Conservation (phyloP, 257 asterid genomes). For the Agastache rugosa region DNA sequence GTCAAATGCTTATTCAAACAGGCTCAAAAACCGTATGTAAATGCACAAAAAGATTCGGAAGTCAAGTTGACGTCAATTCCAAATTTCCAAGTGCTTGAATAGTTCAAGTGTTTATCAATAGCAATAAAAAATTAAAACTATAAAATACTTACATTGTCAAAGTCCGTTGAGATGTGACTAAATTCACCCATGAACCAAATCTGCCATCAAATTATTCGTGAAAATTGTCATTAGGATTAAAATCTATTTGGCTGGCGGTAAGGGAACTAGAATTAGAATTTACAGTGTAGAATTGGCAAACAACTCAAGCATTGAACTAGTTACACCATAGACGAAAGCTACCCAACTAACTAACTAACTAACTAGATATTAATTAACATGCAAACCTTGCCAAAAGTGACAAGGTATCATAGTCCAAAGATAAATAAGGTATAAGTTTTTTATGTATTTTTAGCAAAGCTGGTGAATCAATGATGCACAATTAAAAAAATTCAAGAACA, state of each 20-base stretch:
- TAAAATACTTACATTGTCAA: conserved; percentile 65
- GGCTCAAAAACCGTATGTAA: conserved; percentile 25
- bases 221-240: conserved; percentile 16
- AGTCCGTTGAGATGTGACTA: conserved; percentile 69
- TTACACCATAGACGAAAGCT: conserved; percentile 1
- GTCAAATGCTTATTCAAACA: conserved; percentile 13
- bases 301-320: conserved; percentile 10
- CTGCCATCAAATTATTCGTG: conserved; percentile 48
- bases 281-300: neutral
- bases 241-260: conserved; percentile 16
- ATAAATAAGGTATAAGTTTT: conserved; percentile 12
- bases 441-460: neutral
- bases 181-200: conserved; percentile 85
- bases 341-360: conserved; percentile 11
- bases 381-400: conserved; percentile 15
- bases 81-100: conserved; percentile 28
- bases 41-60: conserved; percentile 12
- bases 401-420: neutral
- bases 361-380: neutral
- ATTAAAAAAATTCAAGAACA: neutral
- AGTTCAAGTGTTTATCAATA: conserved; percentile 18
- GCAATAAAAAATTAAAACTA: conserved; percentile 18
- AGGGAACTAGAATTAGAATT: conserved; percentile 18
- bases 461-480: neutral
- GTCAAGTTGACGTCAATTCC: conserved; percentile 25